Base-by-base conservation (phyloP, 208 protist species). In the Trypanosoma mega region DNA sequence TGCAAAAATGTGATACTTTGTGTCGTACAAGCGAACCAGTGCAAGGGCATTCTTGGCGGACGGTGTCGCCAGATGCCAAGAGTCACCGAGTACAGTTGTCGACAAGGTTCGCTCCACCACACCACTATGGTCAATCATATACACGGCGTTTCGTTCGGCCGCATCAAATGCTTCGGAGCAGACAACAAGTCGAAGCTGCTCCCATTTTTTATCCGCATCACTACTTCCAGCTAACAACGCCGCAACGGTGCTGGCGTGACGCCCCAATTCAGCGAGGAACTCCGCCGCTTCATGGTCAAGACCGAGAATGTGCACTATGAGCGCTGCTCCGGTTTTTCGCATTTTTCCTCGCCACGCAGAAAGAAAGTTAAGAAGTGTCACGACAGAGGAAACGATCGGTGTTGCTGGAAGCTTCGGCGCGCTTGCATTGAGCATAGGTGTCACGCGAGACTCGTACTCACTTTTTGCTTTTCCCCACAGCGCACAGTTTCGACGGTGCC, bases 401-500 rank as follows among this genome's bases (percentile, higher is more conserved):
- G 54, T 70, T 33, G 14, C 34, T 6, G 27, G 44, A 48, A 58
- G 52, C n/a, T 49, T 26, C n/a, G 20, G 48, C 30, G 46, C 12
- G 37, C 43, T 43, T 33, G 33, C 20, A 30, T 58, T 44, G 6
- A 76, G 41, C 33, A 74, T 52, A 0, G 68, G 72, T 24, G 45
- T 27, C 26, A 92, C 66, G 36, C 62, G 53, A n/a, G 47, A n/a
- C 56, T 85, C 76, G 23, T 76, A 70, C 14, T 81, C 52, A 44
- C 78, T 68, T 23, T 67, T 31, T n/a, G 78, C 81, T 20, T 63
- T 62, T 18, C 55, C 54, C 76, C 82, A 91, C 37, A 81, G 46
- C 39, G 49, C 65, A 72, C 87, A 94, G 53, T 77, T 73, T 45
- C 52, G 49, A 58, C 65, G 73, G 68, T 94, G 83, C 0, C 57